phyloP scores from a whole-genome alignment of 768 basidiomycete species.

The Plicaturopsis crispa region DNA sequence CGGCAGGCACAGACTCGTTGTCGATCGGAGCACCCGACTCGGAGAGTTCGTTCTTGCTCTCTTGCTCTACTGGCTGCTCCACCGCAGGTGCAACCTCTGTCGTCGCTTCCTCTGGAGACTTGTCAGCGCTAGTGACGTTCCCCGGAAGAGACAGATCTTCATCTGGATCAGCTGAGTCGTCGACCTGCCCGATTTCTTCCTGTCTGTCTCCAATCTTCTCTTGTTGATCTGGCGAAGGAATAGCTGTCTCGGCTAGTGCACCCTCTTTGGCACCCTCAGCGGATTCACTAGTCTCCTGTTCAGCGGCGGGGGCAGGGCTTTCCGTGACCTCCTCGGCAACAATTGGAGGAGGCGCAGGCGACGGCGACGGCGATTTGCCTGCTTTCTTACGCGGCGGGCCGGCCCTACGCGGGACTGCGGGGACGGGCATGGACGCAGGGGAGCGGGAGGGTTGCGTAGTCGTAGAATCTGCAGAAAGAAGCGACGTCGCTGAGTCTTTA shows the following conservation, averaged over 20 bases:
- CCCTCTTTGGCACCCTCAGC: neutral
- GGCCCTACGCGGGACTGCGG: slow-evolving; percentile 64
- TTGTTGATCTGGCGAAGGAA: no score
- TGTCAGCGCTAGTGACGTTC: no score
- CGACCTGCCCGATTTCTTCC: slow-evolving; percentile 7
- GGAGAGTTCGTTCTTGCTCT: no score
- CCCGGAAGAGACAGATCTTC: no score
- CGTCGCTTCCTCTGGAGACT: no score
- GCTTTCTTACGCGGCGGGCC: slow-evolving; percentile 68
- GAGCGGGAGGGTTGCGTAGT: slow-evolving; percentile 25
- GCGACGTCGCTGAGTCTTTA: slow-evolving; percentile 18
- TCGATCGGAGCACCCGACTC: no score
- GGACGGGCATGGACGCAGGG: slow-evolving; percentile 63
- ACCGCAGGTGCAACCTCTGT: no score
- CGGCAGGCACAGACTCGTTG: no score
- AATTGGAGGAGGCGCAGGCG: neutral
- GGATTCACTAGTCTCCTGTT: no score
- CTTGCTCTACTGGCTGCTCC: no score
- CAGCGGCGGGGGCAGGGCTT: no score
- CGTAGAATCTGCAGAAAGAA: slow-evolving; percentile 14
- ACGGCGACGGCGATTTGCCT: slow-evolving; percentile 40
- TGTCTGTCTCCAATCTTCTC: slow-evolving; percentile 8
- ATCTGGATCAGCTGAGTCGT: no score
- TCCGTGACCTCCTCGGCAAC: slow-evolving; percentile 7
- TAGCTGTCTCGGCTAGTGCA: neutral